Percentiles rank a stretch among this genome's conserved stretches.
These are phyloP conservation scores for Gaeumannomyces tritici DNA, from an alignment of 2,329 filamentous ascomycete species.

Conservation along the genomic window DNA sequence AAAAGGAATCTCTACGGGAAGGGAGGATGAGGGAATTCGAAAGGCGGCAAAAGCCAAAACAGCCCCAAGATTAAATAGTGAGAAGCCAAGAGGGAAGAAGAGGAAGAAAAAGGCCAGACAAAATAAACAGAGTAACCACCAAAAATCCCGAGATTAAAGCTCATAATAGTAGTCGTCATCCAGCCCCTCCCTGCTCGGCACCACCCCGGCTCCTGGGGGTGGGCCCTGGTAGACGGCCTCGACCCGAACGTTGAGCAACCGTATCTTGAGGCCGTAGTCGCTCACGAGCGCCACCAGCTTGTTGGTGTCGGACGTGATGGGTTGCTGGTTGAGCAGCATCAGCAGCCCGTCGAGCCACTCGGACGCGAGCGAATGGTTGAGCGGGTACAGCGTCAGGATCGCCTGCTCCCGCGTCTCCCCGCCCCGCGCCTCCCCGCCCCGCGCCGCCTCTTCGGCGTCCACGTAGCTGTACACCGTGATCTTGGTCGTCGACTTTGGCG, in stretches of 20 bases:
- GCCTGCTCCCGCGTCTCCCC: conserved; percentile 51
- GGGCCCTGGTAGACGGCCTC: conserved; percentile 64
- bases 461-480: conserved; percentile 81
- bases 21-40: conserved; percentile 10
- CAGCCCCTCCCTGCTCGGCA: conserved; percentile 75
- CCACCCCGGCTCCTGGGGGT: conserved; percentile 58
- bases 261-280: conserved; percentile 87
- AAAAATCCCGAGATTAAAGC: conserved; percentile 30
- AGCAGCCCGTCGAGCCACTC: conserved; percentile 95
- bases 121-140: conserved; percentile 1
- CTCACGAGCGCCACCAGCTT: conserved; percentile 78
- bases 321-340: conserved; percentile 89
- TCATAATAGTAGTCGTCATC: conserved; percentile 95
- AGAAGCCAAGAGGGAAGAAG: not conserved
- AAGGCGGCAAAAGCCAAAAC: conserved; percentile 11
- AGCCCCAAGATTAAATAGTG: not conserved
- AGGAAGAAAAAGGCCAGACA: not conserved
- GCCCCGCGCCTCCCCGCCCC: conserved; percentile 22
- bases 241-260: conserved; percentile 81
- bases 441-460: conserved; percentile 27
- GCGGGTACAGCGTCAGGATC: conserved; percentile 74
- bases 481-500: conserved; percentile 56
- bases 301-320: conserved; percentile 93
- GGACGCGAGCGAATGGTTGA: conserved; percentile 72
- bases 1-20: not conserved